Base-by-base conservation (phyloP, 1,139 yeast species). In the Candida tunisiensis region DNA sequence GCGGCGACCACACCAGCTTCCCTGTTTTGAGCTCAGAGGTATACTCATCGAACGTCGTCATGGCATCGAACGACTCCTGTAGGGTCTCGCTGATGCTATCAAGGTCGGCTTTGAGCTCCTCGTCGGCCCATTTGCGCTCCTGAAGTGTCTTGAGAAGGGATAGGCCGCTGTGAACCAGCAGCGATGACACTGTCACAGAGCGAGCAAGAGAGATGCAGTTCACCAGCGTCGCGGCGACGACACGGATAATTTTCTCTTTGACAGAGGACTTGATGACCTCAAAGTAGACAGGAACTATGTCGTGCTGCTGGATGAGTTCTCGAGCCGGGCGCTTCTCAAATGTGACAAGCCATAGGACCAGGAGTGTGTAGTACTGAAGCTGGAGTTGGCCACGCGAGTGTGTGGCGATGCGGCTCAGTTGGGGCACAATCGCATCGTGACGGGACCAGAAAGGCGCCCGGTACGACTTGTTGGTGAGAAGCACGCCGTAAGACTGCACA, bases 31-130 rank as follows among this genome's bases (percentile, higher is more conserved):
- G 62, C 55, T 88, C 98, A 27, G 83, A 72, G 42, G 69, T 61
- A 52, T 85, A 88, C 51, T 85, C 96, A 45, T 88, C 98, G 48
- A 88, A 79, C 2, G 94, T 82, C 4, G 96, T 74, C 58, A 88
- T 67, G 37, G 69, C 72, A 30, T 73, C 67, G 35, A 77, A 85
- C 27, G 80, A 74, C 21, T 72, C 78, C 37, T 71, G 69, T 41
- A 88, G 64, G 9, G 60, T 60, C 25, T 63, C 70, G 30, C 62
- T 56, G 39, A 88, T 59, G 26, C 55, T 51, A 18, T 58, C 59
- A 38, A 91, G 65, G 49, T 85, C 96, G 20, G 59, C 62, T 28
- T 79, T 67, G 39, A 91, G 67, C 50, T 88, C 99, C 37, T 82
- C 92, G 49, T 88, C 99, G 8, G 93, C 79, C 73, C 93, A 85